Percentiles rank a stretch among this genome's conserved stretches.
Evolutionary conservation across 768 basidiomycete genomes (phyloP).

Genomic region (Thelephora aurantiotincta): DNA sequence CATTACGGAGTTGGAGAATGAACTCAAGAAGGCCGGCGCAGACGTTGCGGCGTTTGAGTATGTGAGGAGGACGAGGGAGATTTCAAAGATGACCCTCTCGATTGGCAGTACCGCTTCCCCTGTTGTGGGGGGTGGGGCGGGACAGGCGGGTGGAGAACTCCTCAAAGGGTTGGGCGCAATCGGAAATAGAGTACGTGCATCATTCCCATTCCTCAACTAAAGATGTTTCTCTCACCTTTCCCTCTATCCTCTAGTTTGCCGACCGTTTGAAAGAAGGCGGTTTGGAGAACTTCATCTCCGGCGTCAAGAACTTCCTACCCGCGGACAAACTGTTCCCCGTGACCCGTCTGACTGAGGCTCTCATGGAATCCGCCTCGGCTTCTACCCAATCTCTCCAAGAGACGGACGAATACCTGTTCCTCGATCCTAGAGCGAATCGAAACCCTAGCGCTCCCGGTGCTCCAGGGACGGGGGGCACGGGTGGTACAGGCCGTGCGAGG

Average conservation of each 20-base stretch:
- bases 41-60: constrained; percentile 82
- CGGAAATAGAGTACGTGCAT: constrained; percentile 59
- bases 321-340: constrained; percentile 87
- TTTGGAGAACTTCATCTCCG: constrained; percentile 92
- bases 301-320: constrained; percentile 95
- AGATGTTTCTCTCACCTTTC: neutral
- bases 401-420: constrained; percentile 90
- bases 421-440: constrained; percentile 80
- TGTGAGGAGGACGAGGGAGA: constrained; percentile 81
- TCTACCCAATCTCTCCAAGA: constrained; percentile 91
- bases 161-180: constrained; percentile 90
- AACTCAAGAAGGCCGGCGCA: constrained; percentile 70
- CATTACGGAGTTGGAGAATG: constrained; percentile 76
- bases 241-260: constrained; percentile 49
- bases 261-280: constrained; percentile 90
- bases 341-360: constrained; percentile 85
- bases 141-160: constrained; percentile 61
- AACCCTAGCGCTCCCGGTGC: constrained; percentile 23
- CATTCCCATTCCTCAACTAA: neutral
- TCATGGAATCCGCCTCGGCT: constrained; percentile 94
- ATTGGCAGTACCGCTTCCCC: constrained; percentile 52
- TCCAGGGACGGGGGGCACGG: constrained; percentile 14
- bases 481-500: constrained; percentile 23
- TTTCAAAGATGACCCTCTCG: constrained; percentile 79
- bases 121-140: constrained; percentile 39